Evolutionary conservation across 2,329 filamentous ascomycete species (phyloP).

Genomic region (Ceratocystiopsis sp.): DNA sequence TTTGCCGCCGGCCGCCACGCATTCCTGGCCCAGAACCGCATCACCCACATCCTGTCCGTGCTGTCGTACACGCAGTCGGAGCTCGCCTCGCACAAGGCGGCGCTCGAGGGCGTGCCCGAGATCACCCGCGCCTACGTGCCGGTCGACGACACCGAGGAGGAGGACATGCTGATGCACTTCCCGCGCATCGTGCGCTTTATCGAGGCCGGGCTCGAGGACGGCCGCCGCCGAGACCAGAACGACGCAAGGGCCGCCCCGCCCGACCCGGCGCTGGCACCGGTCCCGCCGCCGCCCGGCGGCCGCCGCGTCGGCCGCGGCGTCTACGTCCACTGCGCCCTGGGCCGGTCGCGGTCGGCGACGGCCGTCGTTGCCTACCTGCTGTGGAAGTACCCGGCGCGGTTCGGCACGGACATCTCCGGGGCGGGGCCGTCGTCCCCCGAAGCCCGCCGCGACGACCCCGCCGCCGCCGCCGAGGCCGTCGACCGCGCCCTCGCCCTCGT

Average conservation of each 20-base stretch:
- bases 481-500: constrained; percentile 50
- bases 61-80: constrained; percentile 24
- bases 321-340: constrained; percentile 69
- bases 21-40: constrained; percentile 51
- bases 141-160: constrained; percentile 79
- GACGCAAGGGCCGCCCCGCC: too few relatives aligned
- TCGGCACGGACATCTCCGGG: constrained; percentile 10
- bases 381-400: constrained; percentile 40
- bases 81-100: constrained; percentile 31
- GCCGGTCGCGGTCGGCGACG: constrained; percentile 82
- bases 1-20: constrained; percentile 56
- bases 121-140: constrained; percentile 34
- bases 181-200: constrained; percentile 70
- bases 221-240: too few relatives aligned
- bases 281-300: background rate
- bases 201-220: constrained; percentile 42
- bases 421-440: background rate
- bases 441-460: constrained; percentile 22
- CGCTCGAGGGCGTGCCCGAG: constrained; percentile 37
- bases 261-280: too few relatives aligned
- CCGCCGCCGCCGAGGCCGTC: constrained; percentile 31
- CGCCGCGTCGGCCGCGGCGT: constrained; percentile 22
- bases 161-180: constrained; percentile 71
- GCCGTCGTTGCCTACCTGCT: constrained; percentile 75
- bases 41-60: constrained; percentile 86